Evolutionary conservation across 805 yeast genomes (phyloP), one percentile per base, ranked within the genome.

Genomic region (Geotrichum ghanense): DNA sequence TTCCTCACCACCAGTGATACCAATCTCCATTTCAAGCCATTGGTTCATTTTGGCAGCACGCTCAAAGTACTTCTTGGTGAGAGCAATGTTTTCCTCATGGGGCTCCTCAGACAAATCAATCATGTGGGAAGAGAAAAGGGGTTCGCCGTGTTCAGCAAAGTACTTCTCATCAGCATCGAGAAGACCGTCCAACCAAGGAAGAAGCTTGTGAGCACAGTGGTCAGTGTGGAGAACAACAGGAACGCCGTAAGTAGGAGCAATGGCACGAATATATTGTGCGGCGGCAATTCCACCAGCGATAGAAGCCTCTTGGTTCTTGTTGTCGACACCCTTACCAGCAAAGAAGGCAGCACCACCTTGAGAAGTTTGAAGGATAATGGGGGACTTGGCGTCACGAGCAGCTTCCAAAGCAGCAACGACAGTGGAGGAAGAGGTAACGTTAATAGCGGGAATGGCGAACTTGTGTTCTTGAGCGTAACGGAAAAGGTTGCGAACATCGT

Each of bases 1-100:
- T 75, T 92, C 98, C 78, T 92, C 98, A 82, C 98, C 98, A 75
- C 98, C 98, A 69, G 98, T 92, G 81, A 92, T 92, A 81, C 98
- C 98, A 68, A 92, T 92, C 78, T 92, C 98, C 98, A 92, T 92
- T 79, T 92, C 98, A 68, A 92, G 80, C 92, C 92, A 92, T 76
- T 90, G 97, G 74, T 79, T 76, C 79, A 90, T 76, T 74, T 84
- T 87, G 69, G 94, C 73, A 81, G 86, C 87, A 74, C 95, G 86
- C 70, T 75, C 76, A 75, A 92, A 90, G 81, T 92, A 92, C 74
- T 86, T 82, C 71, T 72, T 95, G 78, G 97, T 89, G 56, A 85
- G 83, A 54, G 79, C 81, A 61, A 92, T 90, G 84, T 92, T 92
- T 75, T 84, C 94, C 56, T 87, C 95, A 69, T 92, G 97, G 54